A percentile compares a stretch with the other conserved stretches of the same genome.
Conservation (phyloP, 768 basidiomycete species). For the Gelatoporia subvermispora region DNA sequence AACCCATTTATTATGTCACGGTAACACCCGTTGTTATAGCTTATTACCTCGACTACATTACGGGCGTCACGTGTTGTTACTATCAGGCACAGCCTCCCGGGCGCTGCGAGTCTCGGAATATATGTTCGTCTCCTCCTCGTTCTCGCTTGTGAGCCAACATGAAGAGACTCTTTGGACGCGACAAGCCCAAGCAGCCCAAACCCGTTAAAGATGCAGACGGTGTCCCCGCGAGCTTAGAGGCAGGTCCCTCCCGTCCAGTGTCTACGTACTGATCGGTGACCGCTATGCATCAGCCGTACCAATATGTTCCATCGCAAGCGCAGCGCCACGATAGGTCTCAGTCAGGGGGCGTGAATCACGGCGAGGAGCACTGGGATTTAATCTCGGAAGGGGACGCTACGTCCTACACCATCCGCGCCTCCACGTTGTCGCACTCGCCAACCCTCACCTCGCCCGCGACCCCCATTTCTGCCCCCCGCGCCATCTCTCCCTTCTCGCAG, state of each 20-base stretch:
- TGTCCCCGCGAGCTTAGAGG: slow-evolving; percentile 26
- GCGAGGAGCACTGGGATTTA: slow-evolving; percentile 24
- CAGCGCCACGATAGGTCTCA: slow-evolving; percentile 12
- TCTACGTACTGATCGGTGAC: slow-evolving; percentile 1
- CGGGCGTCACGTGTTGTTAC: no score
- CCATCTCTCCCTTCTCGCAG: slow-evolving; percentile 4
- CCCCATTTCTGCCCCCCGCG: slow-evolving; percentile 11
- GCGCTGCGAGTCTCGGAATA: no score
- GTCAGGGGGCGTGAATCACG: slow-evolving; percentile 5
- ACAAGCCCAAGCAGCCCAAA: slow-evolving; percentile 39
- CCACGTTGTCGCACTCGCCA: slow-evolving; percentile 7
- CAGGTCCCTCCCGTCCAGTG: slow-evolving; percentile 11
- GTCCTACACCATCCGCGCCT: slow-evolving; percentile 6
- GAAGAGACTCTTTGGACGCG: slow-evolving; percentile 58
- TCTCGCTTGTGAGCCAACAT: slow-evolving; percentile 25
- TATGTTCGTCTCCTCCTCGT: slow-evolving; percentile 3
- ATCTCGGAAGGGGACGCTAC: slow-evolving; percentile 15
- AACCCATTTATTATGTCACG: no score
- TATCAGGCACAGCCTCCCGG: no score
- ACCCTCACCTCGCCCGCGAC: slow-evolving; percentile 6
- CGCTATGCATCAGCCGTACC: slow-evolving; percentile 10
- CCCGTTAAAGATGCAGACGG: slow-evolving; percentile 23
- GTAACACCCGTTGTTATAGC: no score
- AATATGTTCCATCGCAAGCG: slow-evolving; percentile 5
- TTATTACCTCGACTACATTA: no score